A percentile compares a stretch with the other conserved stretches of the same genome.
Evolutionary conservation across 2,329 filamentous ascomycete species (phyloP).

Genomic region (Colletotrichum godetiae): DNA sequence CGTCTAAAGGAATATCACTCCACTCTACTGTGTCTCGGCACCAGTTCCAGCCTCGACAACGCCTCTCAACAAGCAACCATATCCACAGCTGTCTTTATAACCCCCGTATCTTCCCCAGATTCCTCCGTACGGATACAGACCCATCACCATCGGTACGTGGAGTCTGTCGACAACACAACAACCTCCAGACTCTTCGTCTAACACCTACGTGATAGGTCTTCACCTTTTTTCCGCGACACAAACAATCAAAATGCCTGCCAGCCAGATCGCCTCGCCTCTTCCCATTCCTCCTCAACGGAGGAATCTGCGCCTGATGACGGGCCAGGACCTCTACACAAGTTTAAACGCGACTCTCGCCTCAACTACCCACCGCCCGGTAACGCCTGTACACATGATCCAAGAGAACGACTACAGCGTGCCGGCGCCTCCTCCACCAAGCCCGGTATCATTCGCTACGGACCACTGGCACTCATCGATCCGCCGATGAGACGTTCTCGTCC

Average conservation of each 20-base stretch:
- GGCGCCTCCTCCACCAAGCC: slow-evolving; percentile 73
- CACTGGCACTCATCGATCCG: slow-evolving; percentile 60
- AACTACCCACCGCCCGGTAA: slow-evolving; percentile 55
- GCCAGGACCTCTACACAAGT: slow-evolving; percentile 64
- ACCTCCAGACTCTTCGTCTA: not conserved
- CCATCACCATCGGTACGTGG: slow-evolving; percentile 13
- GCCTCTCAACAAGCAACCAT: slow-evolving; percentile 6
- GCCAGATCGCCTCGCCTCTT: slow-evolving; percentile 57
- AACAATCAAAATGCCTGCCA: slow-evolving; percentile 52
- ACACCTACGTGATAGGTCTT: not conserved
- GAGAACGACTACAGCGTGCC: slow-evolving; percentile 73
- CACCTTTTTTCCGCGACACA: not conserved
- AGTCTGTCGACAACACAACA: not conserved
- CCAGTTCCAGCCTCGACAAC: not conserved
- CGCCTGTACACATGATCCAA: slow-evolving; percentile 62
- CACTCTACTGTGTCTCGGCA: slow-evolving; percentile 14
- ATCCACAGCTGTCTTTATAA: slow-evolving; percentile 2
- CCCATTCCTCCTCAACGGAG: slow-evolving; percentile 60
- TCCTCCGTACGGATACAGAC: not conserved
- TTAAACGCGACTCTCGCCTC: slow-evolving; percentile 62
- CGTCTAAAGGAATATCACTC: slow-evolving; percentile 3
- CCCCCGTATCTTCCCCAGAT: slow-evolving; percentile 6
- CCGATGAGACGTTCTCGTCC: slow-evolving; percentile 37
- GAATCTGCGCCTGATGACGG: slow-evolving; percentile 56
- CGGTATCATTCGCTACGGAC: slow-evolving; percentile 69